Base-by-base conservation (phyloP, 306 rosid species). In the Prunus mira region DNA sequence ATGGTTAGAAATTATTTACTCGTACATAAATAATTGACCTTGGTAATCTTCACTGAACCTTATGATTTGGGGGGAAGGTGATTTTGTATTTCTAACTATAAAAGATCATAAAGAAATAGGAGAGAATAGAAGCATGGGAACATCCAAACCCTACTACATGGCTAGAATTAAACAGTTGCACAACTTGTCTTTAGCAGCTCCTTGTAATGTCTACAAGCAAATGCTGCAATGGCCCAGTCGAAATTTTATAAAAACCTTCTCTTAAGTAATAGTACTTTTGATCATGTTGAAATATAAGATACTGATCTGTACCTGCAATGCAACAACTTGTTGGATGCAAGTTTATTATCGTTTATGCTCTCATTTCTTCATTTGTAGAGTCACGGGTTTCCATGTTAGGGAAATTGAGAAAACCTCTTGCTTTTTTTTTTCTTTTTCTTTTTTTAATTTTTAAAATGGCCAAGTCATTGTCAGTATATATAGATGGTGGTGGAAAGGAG, bases 281-380 rank as follows among this genome's bases (percentile, higher is more conserved):
- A 32, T 32, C 1, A 5, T 32, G 38, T 5, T 32, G 5, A 32
- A 32, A 32, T 5, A 32, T 5, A 32, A 32, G 38, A 32, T 32
- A 32, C 3, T 38, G 28, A 25, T 14, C 22, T 18, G 24, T 65
- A 0, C 14, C 38, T 32, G 38, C 38, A 51, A 47, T 32, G 38
- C 38, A 51, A 68, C 43, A 50, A 50, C 67, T 60, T 25, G 77
- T 73, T 41, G 45, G 49, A 17, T 27, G 68, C 12, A 45, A 27
- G 69, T 5, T 60, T 65, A 27, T 18, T 28, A 2, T 14, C 15
- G 2, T 12, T 58, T 45, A 12, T 71, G 75, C 25, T 38, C 64
- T 30, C 19, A 55, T 71, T 78, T 70, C 79, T 74, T 61, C 64
- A 47, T 71, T 83, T 65, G 81, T 67, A 75, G 74, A 72, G 65